Conservation (phyloP, 805 yeast genomes). For the Saccharomycopsis javanensis region DNA sequence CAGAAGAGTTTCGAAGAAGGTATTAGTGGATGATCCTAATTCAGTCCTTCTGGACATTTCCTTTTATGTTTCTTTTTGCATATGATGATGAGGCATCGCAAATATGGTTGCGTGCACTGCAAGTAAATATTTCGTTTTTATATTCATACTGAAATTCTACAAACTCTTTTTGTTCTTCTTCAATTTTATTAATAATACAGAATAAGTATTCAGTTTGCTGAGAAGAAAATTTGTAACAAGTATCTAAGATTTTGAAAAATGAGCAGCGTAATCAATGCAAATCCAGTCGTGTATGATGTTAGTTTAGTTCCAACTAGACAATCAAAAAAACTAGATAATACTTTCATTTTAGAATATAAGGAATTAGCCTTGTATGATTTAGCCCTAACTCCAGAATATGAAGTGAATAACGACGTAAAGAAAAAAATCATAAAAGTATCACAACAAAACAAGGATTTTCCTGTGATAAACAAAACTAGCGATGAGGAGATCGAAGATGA, state of each 20-base stretch:
- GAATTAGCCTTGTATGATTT: conserved; percentile 10
- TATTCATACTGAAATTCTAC: not conserved
- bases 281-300: conserved; percentile 75
- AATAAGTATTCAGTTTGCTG: not conserved
- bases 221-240: not conserved
- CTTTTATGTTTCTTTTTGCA: not conserved
- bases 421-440: conserved; percentile 10
- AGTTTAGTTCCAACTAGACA: conserved; percentile 66
- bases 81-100: not conserved
- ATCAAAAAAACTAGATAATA: not conserved
- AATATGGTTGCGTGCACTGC: not conserved
- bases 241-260: conserved; percentile 29
- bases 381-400: not conserved
- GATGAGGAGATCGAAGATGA: conserved; percentile 20
- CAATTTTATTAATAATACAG: not conserved
- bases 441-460: conserved; percentile 14
- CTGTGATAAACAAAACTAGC: conserved; percentile 12
- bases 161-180: not conserved
- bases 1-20: too few species aligned
- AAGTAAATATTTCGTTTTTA: not conserved
- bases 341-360: conserved; percentile 17
- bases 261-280: conserved; percentile 85
- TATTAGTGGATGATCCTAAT: too few species aligned
- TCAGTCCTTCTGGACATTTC: too few species aligned
- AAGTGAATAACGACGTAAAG: not conserved